Base-by-base conservation (phyloP, 1,284 basidiomycete species). In the Ceratobasidium theobromae region DNA sequence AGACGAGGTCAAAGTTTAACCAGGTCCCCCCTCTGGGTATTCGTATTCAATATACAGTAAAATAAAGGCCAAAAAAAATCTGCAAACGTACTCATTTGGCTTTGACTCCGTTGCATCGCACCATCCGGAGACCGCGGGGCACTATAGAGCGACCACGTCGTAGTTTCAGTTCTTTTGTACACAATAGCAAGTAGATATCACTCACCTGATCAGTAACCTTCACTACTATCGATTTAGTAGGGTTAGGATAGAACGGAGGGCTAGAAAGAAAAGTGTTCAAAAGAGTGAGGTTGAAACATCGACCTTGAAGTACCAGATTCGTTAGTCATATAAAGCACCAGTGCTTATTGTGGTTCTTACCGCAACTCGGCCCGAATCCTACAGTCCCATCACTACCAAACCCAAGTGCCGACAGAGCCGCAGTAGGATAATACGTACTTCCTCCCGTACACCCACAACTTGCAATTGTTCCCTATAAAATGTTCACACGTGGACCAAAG, bases 391-490 rank as follows among this genome's bases (percentile, higher is more conserved):
- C 62, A 72, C 86, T 88, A 0, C 89, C 89, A 71, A 82, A 91
- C 1, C 89, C 89, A 79, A 87, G 85, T 72, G 89, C 85, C 67
- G 80, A 88, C 70, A 91, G 75, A 6, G 89, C 89, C 18, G 85
- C 88, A 1, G 89, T 91, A 1, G 89, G 88, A 72, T 86, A 89
- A 71, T 86, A 78, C 28, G 87, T 88, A 72, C 87, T 89, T 46
- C 79, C 77, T 8, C 80, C 80, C 0, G 83, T 85, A 73, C 89
- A 91, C 64, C 89, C 89, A 71, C 83, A 84, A 0, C 80, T 77
- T 12, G 51, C 45, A 8, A 65, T 53, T 16, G 53, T 38, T 28
- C 62, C 62, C 62, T 65, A 5, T 27, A 16, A 54, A 28, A 54
- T 28, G n/a, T n/a, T n/a, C n/a, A n/a, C n/a, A 30, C 35, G 27